Base-by-base conservation (phyloP, 225 moss, liverwort and hornwort genomes). In the Antitrichia curtipendula region DNA sequence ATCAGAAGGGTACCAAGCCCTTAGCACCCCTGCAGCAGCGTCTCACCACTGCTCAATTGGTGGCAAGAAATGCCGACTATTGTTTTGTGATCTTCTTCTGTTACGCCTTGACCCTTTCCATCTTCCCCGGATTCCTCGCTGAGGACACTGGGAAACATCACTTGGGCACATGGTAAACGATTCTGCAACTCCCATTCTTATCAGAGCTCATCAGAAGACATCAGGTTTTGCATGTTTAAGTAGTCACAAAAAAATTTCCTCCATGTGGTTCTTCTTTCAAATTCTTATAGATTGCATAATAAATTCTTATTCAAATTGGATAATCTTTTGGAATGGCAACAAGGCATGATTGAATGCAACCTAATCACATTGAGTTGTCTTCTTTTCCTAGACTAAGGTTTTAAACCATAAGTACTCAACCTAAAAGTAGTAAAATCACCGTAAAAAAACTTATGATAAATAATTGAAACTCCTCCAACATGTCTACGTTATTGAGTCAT, bases 141-240 rank as follows among this genome's bases (percentile, higher is more conserved):
- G 97, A 97, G 71, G 97, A 97, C 88, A 97, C 97, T 36, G 97
- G 97, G 63, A 87, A 90, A 7, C 97, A 97, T 83, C 91, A 91
- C 59, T 86, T 97, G 53, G 95, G 96, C 80, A 92, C 92, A 70
- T 97, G 97, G 97, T 96, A 85, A n/a, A 85, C 13, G 89, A 34
- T 79, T 62, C 58, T 25, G 9, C 34, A 18, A 50, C 61, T 36
- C 25, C 45, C 23, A 45, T 7, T 17, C 41, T 60, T 25, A n/a
- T 74, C 53, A 66, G 11, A 47, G 36, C 12, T 81, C 56, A 77
- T 25, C 45, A 45, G 2, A 23, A 18, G 25, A 64, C 49, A 49
- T 25, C 61, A 52, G 82, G 64, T 18, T 64, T 65, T 25, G 28
- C 49, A 65, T 65, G 20, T 82, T 56, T 27, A 57, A 1, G 7